Conservation (phyloP, 305 asterid genomes). For the Fraxinus baroniana region DNA sequence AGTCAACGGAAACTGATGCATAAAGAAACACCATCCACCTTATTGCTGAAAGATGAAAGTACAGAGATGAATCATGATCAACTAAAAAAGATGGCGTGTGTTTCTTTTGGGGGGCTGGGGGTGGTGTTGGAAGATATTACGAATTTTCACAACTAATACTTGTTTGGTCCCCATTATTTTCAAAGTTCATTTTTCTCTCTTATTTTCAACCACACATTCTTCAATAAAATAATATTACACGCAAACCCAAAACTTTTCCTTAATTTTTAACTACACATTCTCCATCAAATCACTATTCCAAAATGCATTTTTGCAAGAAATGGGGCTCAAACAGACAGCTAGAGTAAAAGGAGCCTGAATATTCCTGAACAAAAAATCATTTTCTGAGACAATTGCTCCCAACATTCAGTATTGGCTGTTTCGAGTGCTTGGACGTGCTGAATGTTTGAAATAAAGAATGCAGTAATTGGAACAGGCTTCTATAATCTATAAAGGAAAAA, state of each 20-base stretch:
- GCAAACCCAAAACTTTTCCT: too few relatives aligned
- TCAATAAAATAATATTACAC: too few relatives aligned
- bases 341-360: neutral
- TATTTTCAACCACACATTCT: too few relatives aligned
- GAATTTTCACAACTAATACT: neutral
- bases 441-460: neutral
- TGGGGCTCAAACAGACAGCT: too few relatives aligned
- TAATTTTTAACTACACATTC: too few relatives aligned
- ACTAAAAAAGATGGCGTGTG: neutral
- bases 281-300: too few relatives aligned
- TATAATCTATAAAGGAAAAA: neutral
- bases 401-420: neutral
- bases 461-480: neutral
- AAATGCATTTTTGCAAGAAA: too few relatives aligned
- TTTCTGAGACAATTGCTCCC: neutral
- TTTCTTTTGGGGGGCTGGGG: neutral
- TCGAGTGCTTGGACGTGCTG: neutral
- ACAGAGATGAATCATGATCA: slow-evolving; percentile 4
- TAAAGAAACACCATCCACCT: slow-evolving; percentile 9
- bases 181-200: too few relatives aligned
- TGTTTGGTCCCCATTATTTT: too few relatives aligned
- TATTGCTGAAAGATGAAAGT: neutral
- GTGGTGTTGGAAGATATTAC: neutral
- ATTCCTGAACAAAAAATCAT: neutral
- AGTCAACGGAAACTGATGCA: neutral